Evolutionary conservation across 352 stramenopile species (phyloP), one percentile per base, ranked within the genome.

Genomic region (Globisporangium perplexum): DNA sequence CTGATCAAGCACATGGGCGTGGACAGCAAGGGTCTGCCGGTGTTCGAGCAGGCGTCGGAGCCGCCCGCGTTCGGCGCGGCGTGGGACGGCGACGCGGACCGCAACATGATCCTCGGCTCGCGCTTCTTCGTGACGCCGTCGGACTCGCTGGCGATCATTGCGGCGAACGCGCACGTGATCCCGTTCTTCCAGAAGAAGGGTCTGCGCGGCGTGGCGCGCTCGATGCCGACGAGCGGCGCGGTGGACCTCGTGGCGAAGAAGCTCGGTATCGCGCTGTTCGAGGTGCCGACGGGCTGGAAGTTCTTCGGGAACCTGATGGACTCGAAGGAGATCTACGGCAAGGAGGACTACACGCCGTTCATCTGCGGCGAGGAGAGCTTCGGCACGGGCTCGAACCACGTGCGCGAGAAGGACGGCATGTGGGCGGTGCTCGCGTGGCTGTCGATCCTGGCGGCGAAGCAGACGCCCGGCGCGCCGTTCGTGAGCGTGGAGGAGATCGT

Each of bases 291-390:
- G 30, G 97, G 97, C 49, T 99, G 97, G 97, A 99, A 99, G 80
- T 99, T 98, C 75, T 99, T 99, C 66, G 97, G 97, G 36, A 99
- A 99, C 77, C 75, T 99, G 26, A 99, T 99, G 97, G 95, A 98
- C 74, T 98, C 94, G 15, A 95, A 97, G 59, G 92, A 96, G 38
- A 77, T 97, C 47, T 98, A 97, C 63, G 90, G 87, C 57, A 96
- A 96, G 67, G 88, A 97, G 59, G 93, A 99, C 69, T 99, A 98
- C 74, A 97, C 89, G 35, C 97, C 97, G 18, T 99, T 99, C 69
- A 92, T 99, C 33, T 99, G 97, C 70, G 97, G 97, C 26, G 97
- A 99, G 72, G 95, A 98, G 71, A 96, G 75, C 62, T 99, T 99
- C 70, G 97, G 97, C 46, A 99, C 97, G 47, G 97, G 97, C 60